Evolutionary conservation across 345 rosid species (phyloP).

Genomic region (Noccaea caerulescens): DNA sequence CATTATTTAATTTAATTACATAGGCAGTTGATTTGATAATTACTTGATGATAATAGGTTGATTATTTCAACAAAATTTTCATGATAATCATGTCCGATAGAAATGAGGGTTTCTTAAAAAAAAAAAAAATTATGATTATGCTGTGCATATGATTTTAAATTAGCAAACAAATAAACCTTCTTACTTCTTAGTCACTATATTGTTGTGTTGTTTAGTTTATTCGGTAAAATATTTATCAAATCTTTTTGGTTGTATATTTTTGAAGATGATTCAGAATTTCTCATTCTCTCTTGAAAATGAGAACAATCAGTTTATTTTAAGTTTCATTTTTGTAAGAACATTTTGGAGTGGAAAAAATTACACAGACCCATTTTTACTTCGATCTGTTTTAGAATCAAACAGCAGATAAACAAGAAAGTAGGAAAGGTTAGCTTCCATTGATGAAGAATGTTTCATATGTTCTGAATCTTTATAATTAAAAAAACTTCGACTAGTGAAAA

Average conservation of each 20-base stretch:
- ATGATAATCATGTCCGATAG: not conserved
- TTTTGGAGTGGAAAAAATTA: too few relatives aligned
- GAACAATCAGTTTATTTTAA: not conserved
- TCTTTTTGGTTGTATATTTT: not conserved
- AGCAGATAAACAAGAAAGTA: not conserved
- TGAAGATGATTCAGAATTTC: not conserved
- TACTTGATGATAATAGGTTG: not conserved
- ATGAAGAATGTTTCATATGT: not conserved
- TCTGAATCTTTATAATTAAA: not conserved
- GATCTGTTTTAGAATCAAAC: not conserved
- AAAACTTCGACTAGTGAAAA: not conserved
- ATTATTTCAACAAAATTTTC: not conserved
- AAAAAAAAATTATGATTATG: too few relatives aligned
- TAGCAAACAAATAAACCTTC: not conserved
- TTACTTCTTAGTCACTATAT: not conserved
- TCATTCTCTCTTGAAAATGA: not conserved
- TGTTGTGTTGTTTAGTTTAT: not conserved
- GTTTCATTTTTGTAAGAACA: too few relatives aligned
- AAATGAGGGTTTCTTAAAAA: too few relatives aligned
- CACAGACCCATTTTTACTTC: not conserved
- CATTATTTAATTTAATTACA: too few relatives aligned
- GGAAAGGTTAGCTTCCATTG: not conserved
- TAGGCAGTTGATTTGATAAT: too few relatives aligned
- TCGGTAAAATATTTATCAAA: not conserved
- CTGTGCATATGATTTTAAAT: too few relatives aligned